A percentile compares a stretch with the other conserved stretches of the same genome.
These are phyloP conservation scores for Agrostemma githago DNA, from an alignment of 148 eudicot genomes.

Conservation along the genomic window DNA sequence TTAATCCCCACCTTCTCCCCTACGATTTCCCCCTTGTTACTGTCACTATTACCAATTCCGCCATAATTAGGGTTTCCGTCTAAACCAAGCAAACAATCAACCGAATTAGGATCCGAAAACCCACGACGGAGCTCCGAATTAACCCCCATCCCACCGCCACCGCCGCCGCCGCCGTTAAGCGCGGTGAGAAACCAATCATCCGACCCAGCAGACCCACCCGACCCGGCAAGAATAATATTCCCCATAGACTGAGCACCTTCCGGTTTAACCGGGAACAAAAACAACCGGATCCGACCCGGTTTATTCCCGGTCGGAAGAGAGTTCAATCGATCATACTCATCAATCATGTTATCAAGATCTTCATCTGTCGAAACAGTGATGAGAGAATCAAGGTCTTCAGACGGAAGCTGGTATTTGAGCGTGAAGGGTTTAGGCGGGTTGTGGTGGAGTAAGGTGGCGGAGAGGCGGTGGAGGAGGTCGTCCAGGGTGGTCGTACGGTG, in stretches of 20 bases:
- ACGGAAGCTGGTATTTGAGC: slow-evolving; percentile 71
- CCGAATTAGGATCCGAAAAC: slow-evolving; percentile 55
- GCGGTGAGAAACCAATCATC: slow-evolving; percentile 80
- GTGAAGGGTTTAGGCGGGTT: slow-evolving; percentile 26
- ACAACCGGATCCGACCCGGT: slow-evolving; percentile 49
- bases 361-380: slow-evolving; percentile 79
- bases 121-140: slow-evolving; percentile 25
- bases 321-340: slow-evolving; percentile 65
- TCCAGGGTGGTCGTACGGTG: slow-evolving; percentile 46
- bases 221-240: slow-evolving; percentile 41
- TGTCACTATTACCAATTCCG: background rate
- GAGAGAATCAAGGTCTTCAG: slow-evolving; percentile 80
- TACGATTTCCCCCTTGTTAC: slow-evolving; percentile 21
- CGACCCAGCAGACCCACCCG: slow-evolving; percentile 41
- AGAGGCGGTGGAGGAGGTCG: slow-evolving; percentile 45
- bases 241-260: slow-evolving; percentile 43
- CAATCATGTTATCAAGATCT: slow-evolving; percentile 83
- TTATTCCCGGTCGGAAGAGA: slow-evolving; percentile 5
- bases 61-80: slow-evolving; percentile 28
- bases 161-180: slow-evolving; percentile 41
- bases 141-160: background rate
- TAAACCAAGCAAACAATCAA: slow-evolving; percentile 62
- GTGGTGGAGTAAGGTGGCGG: slow-evolving; percentile 42
- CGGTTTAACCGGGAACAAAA: slow-evolving; percentile 44
- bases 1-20: slow-evolving; percentile 20